Evolutionary conservation across 345 rosid genomes (phyloP).

Genomic region (Litchi chinensis): DNA sequence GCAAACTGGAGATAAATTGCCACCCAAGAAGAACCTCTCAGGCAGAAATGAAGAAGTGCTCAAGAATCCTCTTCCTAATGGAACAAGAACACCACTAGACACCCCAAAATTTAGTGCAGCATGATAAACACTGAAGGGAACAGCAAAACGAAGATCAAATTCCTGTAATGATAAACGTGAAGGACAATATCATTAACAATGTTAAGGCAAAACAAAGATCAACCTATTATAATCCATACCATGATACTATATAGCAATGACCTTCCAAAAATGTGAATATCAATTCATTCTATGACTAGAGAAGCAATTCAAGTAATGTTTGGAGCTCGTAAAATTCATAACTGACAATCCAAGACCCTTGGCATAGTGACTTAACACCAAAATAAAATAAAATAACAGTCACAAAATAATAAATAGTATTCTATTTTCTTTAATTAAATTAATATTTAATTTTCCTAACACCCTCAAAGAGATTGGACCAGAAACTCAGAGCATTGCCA

Average conservation of each 20-base stretch:
- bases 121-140: slow-evolving; percentile 73
- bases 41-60: slow-evolving; percentile 61
- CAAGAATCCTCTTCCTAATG: slow-evolving; percentile 75
- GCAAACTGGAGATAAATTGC: slow-evolving; percentile 81
- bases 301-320: background rate
- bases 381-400: background rate
- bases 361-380: background rate
- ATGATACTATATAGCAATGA: background rate
- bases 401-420: background rate
- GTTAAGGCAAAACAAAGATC: slow-evolving; percentile 9
- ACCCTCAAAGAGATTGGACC: background rate
- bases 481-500: background rate
- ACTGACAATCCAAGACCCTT: background rate
- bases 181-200: background rate
- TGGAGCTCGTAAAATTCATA: background rate
- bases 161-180: slow-evolving; percentile 50
- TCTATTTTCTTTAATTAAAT: background rate
- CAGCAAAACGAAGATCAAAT: slow-evolving; percentile 77
- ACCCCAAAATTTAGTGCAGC: slow-evolving; percentile 84
- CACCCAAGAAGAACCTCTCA: slow-evolving; percentile 93
- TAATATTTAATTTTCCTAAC: background rate
- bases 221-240: background rate
- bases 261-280: background rate
- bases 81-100: slow-evolving; percentile 70
- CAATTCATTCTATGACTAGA: background rate